Base-by-base conservation (phyloP, 352 stramenopile species). In the Phytopythium chamaehyphon region DNA sequence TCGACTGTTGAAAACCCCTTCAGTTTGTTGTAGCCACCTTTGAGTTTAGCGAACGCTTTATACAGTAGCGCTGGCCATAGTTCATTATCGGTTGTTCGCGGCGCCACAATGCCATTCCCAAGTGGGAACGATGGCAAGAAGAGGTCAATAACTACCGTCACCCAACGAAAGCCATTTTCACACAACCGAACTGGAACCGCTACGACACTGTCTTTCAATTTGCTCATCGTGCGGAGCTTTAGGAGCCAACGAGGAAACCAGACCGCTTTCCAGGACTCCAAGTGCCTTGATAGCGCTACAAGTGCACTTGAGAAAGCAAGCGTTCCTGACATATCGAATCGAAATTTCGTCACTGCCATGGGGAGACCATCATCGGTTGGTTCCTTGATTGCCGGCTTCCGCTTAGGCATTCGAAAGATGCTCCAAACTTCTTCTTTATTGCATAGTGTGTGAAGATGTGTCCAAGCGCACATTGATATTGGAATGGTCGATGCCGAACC, bases 31-130 rank as follows among this genome's bases (percentile, higher is more conserved):
- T 82, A 88, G 51, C 63, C 70, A 5, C 73, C 72, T 50, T 66
- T 66, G 9, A 80, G 38, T 35, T 88, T 88, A 6, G 70, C 77
- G 15, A 66, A 73, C n/a, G 74, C 74, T 43, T 88, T 88, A 18
- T 86, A 70, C 0, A 88, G 55, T 4, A 85, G 37, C 19, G 64
- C 51, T 1, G 62, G 37, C 16, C 67, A 86, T 4, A 71, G 31
- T 24, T 83, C 70, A 2, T 70, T 68, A 31, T 54, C 36, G 2
- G 18, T 6, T 16, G 55, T 60, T 23, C 51, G 65, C 14, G 59
- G 38, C 11, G 52, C 40, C 55, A 79, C 57, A 6, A 76, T 22
- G 4, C 73, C 68, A 38, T 37, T 46, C 35, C 65, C 62, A 26
- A 75, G 39, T 14, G 66, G 54, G 31, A 88, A 71, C 0, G 54